A percentile compares a stretch with the other conserved stretches of the same genome.
phyloP scores from a whole-genome alignment of 2,329 filamentous ascomycete species.

The Metarhizium humberi region DNA sequence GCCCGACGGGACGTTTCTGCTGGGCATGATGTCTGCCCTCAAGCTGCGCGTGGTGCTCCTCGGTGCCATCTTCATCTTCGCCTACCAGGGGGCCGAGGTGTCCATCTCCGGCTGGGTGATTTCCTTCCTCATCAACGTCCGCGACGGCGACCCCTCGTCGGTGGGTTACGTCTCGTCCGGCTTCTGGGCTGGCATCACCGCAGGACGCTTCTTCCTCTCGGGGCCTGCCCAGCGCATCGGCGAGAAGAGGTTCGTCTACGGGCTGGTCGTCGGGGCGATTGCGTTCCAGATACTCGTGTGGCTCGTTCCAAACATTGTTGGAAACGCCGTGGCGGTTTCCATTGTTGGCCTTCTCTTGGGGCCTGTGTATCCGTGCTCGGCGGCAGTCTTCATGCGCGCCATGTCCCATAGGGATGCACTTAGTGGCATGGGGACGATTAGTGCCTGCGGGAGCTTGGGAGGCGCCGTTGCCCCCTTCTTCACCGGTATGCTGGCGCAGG shows the following conservation, averaged over 20 bases:
- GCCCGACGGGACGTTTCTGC: constrained; percentile 14
- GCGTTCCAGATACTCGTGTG: constrained; percentile 70
- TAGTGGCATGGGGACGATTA: constrained; percentile 57
- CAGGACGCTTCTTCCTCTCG: constrained; percentile 64
- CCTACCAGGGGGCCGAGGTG: constrained; percentile 79
- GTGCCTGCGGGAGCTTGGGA: constrained; percentile 59
- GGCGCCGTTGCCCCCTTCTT: constrained; percentile 59
- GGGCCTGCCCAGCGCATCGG: constrained; percentile 58
- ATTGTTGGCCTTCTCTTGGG: constrained; percentile 69
- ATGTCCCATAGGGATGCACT: constrained; percentile 52
- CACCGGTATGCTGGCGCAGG: constrained; percentile 55
- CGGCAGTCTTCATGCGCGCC: constrained; percentile 51
- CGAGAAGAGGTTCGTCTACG: constrained; percentile 60
- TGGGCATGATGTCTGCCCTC: constrained; percentile 39
- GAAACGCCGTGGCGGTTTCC: constrained; percentile 56
- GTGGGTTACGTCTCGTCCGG: constrained; percentile 75
- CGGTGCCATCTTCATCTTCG: constrained; percentile 74
- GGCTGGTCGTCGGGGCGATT: constrained; percentile 50
- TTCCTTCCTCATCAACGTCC: constrained; percentile 67
- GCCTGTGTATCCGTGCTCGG: constrained; percentile 68
- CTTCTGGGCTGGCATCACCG: constrained; percentile 65
- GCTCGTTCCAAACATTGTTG: constrained; percentile 66
- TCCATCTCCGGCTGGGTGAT: constrained; percentile 82
- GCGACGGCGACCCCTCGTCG: constrained; percentile 56
- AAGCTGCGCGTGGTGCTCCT: constrained; percentile 55